Percentiles rank a stretch among this genome's conserved stretches.
Evolutionary conservation across 2,329 filamentous ascomycete species (phyloP).

Genomic region (Microdochium nivale): DNA sequence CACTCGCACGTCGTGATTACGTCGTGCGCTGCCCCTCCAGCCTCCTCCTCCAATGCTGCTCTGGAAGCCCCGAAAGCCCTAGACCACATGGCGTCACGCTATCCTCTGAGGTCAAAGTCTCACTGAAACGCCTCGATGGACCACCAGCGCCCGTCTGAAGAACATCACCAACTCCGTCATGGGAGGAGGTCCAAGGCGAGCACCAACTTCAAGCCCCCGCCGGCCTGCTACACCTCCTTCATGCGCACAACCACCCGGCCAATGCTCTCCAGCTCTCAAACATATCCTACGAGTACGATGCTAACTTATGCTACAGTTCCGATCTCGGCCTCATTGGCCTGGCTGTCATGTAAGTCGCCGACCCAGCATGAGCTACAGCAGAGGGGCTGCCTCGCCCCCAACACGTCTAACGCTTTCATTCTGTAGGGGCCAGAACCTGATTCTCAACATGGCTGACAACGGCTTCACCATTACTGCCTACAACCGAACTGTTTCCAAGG

Average conservation of each 20-base stretch:
- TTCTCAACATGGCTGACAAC: conserved; percentile 82
- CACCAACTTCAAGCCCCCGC: conserved; percentile 9
- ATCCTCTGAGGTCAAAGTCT: conserved; percentile 3
- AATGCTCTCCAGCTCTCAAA: conserved; percentile 4
- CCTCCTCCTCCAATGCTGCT: conserved; percentile 10
- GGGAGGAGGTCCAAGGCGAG: conserved; percentile 1
- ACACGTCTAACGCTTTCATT: conserved; percentile 4
- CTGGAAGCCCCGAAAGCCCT: neutral
- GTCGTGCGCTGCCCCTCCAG: conserved; percentile 17
- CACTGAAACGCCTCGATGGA: conserved; percentile 1
- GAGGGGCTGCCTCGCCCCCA: conserved; percentile 2
- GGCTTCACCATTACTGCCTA: conserved; percentile 96
- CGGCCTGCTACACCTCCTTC: neutral
- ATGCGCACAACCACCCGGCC: conserved; percentile 3
- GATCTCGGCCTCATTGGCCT: conserved; percentile 90
- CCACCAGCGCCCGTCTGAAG: conserved; percentile 3
- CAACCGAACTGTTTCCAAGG: conserved; percentile 98
- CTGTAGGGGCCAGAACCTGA: conserved; percentile 69
- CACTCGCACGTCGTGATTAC: conserved; percentile 5
- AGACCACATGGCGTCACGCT: conserved; percentile 3
- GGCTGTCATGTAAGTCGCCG: conserved; percentile 67
- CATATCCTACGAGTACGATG: conserved; percentile 21
- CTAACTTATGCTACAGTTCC: conserved; percentile 58
- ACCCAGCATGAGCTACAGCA: conserved; percentile 3
- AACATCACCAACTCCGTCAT: conserved; percentile 2